phyloP scores from a whole-genome alignment of 768 basidiomycete species.

The Coprinellus micaceus region DNA sequence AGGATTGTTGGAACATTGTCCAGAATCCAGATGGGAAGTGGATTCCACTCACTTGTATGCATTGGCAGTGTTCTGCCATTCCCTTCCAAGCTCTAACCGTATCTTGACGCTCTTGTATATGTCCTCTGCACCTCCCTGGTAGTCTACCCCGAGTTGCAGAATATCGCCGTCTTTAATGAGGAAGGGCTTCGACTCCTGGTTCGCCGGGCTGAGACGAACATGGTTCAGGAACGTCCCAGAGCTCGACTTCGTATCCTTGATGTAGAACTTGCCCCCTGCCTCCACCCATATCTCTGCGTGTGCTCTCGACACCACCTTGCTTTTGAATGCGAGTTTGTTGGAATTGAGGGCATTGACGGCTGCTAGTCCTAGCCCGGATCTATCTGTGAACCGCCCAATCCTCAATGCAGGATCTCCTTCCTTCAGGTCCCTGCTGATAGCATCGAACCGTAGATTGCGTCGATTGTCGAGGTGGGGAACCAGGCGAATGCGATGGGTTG shows the following conservation, averaged over 20 bases:
- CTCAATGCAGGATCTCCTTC: conserved; percentile 69
- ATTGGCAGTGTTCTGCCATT: conserved; percentile 87
- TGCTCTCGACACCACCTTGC: conserved; percentile 89
- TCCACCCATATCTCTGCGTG: conserved; percentile 95
- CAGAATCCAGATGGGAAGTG: conserved; percentile 4
- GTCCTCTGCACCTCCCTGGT: conserved; percentile 95
- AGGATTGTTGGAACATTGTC: conserved; percentile 6
- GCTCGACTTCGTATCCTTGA: conserved; percentile 85
- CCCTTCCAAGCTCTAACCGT: conserved; percentile 79
- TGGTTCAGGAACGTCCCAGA: conserved; percentile 97
- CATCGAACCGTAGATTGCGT: conserved; percentile 87
- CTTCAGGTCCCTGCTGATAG: conserved; percentile 81
- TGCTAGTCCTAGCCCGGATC: conserved; percentile 61
- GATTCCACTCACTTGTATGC: conserved; percentile 75
- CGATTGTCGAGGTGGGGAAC: conserved; percentile 93
- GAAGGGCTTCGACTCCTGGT: conserved; percentile 71
- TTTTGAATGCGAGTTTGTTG: conserved; percentile 90
- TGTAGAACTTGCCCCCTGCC: conserved; percentile 65
- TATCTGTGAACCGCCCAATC: conserved; percentile 93
- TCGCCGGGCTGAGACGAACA: conserved; percentile 80
- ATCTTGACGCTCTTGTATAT: conserved; percentile 98
- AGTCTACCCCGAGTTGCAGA: conserved; percentile 93
- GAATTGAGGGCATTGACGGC: conserved; percentile 66
- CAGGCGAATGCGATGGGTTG: conserved; percentile 75
- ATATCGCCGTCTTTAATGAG: conserved; percentile 91